Evolutionary conservation across 1,284 basidiomycete species (phyloP).

Genomic region (Kwoniella shivajii): DNA sequence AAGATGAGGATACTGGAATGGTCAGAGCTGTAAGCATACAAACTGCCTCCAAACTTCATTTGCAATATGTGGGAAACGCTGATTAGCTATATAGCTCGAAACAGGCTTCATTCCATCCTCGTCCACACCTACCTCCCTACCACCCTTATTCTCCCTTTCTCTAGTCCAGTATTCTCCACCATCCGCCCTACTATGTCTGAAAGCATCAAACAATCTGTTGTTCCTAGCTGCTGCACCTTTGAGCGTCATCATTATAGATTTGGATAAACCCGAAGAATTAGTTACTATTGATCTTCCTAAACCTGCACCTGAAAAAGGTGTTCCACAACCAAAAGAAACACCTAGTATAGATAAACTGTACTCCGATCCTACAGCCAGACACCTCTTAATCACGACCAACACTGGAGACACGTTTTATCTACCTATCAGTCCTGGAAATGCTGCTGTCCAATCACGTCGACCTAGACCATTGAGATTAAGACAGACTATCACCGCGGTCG

Average conservation of each 20-base stretch:
- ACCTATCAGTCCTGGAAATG: conserved; percentile 55
- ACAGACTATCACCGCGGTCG: conserved; percentile 87
- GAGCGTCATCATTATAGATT: conserved; percentile 76
- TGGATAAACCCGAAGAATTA: conserved; percentile 77
- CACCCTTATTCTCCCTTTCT: conserved; percentile 79
- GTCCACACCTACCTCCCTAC: conserved; percentile 47
- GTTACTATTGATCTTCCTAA: conserved; percentile 70
- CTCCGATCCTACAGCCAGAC: conserved; percentile 87
- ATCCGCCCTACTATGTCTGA: conserved; percentile 73
- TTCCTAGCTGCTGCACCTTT: conserved; percentile 81
- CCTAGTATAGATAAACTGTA: conserved; percentile 73
- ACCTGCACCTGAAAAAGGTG: conserved; percentile 57
- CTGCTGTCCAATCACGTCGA: conserved; percentile 61
- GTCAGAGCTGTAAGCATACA: conserved; percentile 37
- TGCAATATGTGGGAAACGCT: not conserved
- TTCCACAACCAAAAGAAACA: conserved; percentile 50
- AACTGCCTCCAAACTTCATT: not conserved
- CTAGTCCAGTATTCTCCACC: conserved; percentile 86
- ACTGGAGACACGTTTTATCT: conserved; percentile 95
- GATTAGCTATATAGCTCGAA: conserved; percentile 45
- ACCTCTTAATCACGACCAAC: conserved; percentile 80
- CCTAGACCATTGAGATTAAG: conserved; percentile 78
- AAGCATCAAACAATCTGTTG: conserved; percentile 81
- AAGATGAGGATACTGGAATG: conserved; percentile 33
- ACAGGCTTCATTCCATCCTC: conserved; percentile 54